These are phyloP conservation scores for Lathyrus sativus DNA, from an alignment of 306 rosid species.

Conservation along the genomic window DNA sequence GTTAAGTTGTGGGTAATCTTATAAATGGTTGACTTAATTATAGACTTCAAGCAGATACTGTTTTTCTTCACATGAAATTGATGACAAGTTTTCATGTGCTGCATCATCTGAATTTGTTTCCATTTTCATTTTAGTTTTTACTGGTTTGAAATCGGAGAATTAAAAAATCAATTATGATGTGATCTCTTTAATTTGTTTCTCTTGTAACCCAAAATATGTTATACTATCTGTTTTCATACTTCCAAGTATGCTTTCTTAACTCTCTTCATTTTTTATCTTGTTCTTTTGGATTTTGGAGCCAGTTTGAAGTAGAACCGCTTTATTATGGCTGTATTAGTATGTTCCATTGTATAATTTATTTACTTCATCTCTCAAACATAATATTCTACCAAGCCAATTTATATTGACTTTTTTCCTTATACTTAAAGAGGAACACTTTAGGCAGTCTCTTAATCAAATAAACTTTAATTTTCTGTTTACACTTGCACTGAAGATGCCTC, in stretches of 20 bases:
- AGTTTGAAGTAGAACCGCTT: constrained; percentile 12
- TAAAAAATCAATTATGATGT: not conserved
- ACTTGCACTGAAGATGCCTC: not conserved
- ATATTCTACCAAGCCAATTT: not conserved
- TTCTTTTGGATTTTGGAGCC: constrained; percentile 23
- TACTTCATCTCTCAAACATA: constrained; percentile 6
- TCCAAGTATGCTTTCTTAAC: constrained; percentile 7
- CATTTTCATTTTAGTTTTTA: no score
- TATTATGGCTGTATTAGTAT: constrained; percentile 10
- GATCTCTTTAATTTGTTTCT: constrained; percentile 17
- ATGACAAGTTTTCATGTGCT: not conserved
- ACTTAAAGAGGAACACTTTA: not conserved
- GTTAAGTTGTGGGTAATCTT: constrained; percentile 25
- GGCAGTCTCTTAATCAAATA: constrained; percentile 21
- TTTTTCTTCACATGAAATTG: constrained; percentile 7
- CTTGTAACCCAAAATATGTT: constrained; percentile 1
- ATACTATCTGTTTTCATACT: constrained; percentile 12
- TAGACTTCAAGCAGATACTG: constrained; percentile 6
- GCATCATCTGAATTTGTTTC: constrained; percentile 17
- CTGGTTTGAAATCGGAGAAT: constrained; percentile 7
- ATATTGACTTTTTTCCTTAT: constrained; percentile 2
- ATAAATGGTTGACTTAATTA: not conserved
- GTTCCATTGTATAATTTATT: not conserved
- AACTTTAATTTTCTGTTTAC: constrained; percentile 2
- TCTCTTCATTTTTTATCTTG: not conserved